phyloP scores from a whole-genome alignment of 768 basidiomycete genomes.

The Termitomyces sp. region DNA sequence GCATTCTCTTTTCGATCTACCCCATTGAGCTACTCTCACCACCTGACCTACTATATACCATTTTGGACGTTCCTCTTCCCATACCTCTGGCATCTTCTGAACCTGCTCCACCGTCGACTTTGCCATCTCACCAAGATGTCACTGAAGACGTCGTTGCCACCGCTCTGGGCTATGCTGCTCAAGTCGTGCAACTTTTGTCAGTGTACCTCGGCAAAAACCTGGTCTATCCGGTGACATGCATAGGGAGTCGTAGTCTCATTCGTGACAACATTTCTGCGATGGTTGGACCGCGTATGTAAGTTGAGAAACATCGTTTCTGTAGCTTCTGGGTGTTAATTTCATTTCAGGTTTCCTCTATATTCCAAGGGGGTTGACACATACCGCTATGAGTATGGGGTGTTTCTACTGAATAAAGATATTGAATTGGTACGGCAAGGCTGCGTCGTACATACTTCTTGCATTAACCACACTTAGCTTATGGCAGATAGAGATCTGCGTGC shows the following conservation, averaged over 20 bases:
- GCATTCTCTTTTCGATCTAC: slow-evolving; percentile 70
- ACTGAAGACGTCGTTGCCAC: slow-evolving; percentile 86
- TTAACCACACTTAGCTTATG: slow-evolving; percentile 62
- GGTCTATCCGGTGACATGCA: slow-evolving; percentile 85
- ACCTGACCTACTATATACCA: slow-evolving; percentile 83
- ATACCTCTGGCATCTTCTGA: slow-evolving; percentile 72
- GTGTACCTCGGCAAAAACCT: slow-evolving; percentile 71
- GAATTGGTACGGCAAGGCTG: slow-evolving; percentile 62
- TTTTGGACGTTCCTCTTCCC: slow-evolving; percentile 84
- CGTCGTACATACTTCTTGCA: slow-evolving; percentile 7
- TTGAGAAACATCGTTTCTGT: slow-evolving; percentile 7
- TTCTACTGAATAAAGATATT: slow-evolving; percentile 94
- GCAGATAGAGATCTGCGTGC: slow-evolving; percentile 82
- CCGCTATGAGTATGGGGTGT: slow-evolving; percentile 96
- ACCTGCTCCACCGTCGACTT: slow-evolving; percentile 75
- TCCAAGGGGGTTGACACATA: slow-evolving; percentile 94
- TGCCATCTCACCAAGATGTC: slow-evolving; percentile 61
- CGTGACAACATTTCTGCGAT: slow-evolving; percentile 91
- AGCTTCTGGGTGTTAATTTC: neutral
- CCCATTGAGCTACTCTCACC: slow-evolving; percentile 86
- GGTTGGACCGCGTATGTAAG: slow-evolving; percentile 92
- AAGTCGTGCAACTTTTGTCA: slow-evolving; percentile 78
- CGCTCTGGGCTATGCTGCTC: slow-evolving; percentile 86
- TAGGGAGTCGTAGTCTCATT: slow-evolving; percentile 88
- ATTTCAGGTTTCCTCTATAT: slow-evolving; percentile 85